These are phyloP conservation scores for Pisolithus thermaeus DNA, from an alignment of 1,284 basidiomycete species.

Conservation along the genomic window DNA sequence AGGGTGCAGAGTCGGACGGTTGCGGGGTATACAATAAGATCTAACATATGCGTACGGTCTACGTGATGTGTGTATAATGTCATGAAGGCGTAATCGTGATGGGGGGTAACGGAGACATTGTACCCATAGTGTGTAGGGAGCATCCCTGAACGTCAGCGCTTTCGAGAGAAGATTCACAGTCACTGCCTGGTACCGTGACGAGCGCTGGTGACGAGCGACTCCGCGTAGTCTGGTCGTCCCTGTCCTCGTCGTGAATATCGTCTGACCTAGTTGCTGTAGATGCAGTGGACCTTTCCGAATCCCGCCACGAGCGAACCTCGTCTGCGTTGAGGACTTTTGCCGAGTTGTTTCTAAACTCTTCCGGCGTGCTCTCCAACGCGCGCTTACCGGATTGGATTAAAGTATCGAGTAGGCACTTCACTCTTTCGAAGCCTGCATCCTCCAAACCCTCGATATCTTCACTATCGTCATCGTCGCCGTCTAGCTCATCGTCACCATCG, in stretches of 20 bases:
- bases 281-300: conserved; percentile 23
- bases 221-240: conserved; percentile 23
- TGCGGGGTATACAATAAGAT: not conserved
- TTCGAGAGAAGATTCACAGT: conserved; percentile 22
- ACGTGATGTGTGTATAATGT: conserved; percentile 10
- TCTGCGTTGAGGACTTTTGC: conserved; percentile 69
- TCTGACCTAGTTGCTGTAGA: conserved; percentile 7
- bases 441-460: conserved; percentile 37
- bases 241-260: conserved; percentile 21
- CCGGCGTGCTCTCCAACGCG: conserved; percentile 54
- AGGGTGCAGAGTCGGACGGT: too few species aligned
- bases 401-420: conserved; percentile 55
- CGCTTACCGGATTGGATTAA: conserved; percentile 55
- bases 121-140: conserved; percentile 8
- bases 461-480: conserved; percentile 36
- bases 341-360: conserved; percentile 43
- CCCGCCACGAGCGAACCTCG: conserved; percentile 59
- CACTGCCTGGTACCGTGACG: conserved; percentile 27
- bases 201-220: conserved; percentile 30
- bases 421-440: conserved; percentile 48
- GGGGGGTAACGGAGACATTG: conserved; percentile 26
- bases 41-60: not conserved
- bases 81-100: conserved; percentile 37
- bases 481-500: conserved; percentile 38
- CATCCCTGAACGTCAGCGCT: conserved; percentile 35